Percentiles rank a stretch among this genome's conserved stretches.
phyloP scores from a whole-genome alignment of 176 grass and related monocot genomes.

The Hordeum vulgare region MorexV3_pseudomolecules_assembly NC_058521.1:73266128-73266627 shows the following conservation, averaged over 20 bases:
- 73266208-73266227: too few relatives aligned
- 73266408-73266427: neutral
- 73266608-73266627: constrained; percentile 44
- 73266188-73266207: too few relatives aligned
- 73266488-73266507: constrained; percentile 62
- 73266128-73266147: neutral
- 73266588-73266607: constrained; percentile 71
- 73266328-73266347: too few relatives aligned
- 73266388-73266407: neutral
- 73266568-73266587: constrained; percentile 93
- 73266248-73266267: too few relatives aligned
- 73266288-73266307: too few relatives aligned
- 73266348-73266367: too few relatives aligned
- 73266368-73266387: too few relatives aligned
- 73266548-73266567: constrained; percentile 78
- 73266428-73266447: constrained; percentile 18
- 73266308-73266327: too few relatives aligned
- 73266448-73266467: constrained; percentile 53
- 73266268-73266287: too few relatives aligned
- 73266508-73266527: constrained; percentile 92
- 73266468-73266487: constrained; percentile 77
- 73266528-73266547: constrained; percentile 91
- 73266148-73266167: neutral
- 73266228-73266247: too few relatives aligned
- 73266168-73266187: too few relatives aligned